Base-by-base conservation (phyloP, 164 flowering plant species). In the Chimonanthus salicifolius region DNA sequence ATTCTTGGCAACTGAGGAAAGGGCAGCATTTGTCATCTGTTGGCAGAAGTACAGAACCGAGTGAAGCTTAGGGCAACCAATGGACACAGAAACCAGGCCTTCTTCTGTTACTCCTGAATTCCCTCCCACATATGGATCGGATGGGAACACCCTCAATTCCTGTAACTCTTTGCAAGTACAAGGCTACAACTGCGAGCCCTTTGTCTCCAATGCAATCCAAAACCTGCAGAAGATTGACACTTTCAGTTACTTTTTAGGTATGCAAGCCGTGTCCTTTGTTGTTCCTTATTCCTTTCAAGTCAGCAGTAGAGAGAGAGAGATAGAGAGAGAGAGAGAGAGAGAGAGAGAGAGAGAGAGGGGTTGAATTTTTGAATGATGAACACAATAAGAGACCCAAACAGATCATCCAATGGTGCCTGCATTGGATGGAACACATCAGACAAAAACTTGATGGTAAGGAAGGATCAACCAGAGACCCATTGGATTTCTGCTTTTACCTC, bases 21-120 rank as follows among this genome's bases (percentile, higher is more conserved):
- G 91, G 49, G 97, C 98, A 47, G 94, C 91, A 80, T 94, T 93
- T 16, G 98, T 91, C 97, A 93, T 90, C 76, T 88, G 97, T 75
- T 85, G 86, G 78, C 98, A 93, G 80, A 91, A 91, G 76, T 91
- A 94, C 0, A 91, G 83, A 68, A 91, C 13, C 0, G 97, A 90
- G 71, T 94, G 84, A 60, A 91, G 89, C 80, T 88, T 89, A 6
- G 92, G 90, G 76, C 95, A 91, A 46, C 98, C 98, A 7, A 71
- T 54, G 7, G 98, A 90, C 70, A 93, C 82, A 4, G 89, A 86
- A 74, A 93, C 91, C 58, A 93, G 77, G 62, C 98, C 98, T 70
- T 81, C 86, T 78, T 90, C 98, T 8, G 98, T 90, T 3, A 91
- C 94, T 18, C 82, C 81, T 15, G 78, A 79, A 82, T 84, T 79